These are phyloP conservation scores for Paxillus rubicundulus DNA, from an alignment of 768 basidiomycete genomes.

Conservation along the genomic window DNA sequence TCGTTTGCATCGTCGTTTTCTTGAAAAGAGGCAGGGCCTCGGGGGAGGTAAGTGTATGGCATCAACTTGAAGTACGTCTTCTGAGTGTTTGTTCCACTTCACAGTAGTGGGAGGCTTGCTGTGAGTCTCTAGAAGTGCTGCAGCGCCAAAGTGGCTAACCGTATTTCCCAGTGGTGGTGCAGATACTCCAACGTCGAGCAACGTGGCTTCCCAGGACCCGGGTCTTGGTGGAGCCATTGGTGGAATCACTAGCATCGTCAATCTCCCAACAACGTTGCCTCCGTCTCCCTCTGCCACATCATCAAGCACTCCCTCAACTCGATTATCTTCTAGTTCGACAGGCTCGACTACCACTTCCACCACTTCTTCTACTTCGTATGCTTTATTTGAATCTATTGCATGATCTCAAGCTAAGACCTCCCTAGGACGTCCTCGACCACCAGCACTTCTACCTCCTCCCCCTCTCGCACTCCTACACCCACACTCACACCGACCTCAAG, in stretches of 20 bases:
- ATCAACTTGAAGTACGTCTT: background rate
- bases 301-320: constrained; percentile 19
- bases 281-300: constrained; percentile 18
- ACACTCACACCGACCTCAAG: constrained; percentile 20
- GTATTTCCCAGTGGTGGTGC: constrained; percentile 11
- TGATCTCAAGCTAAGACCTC: background rate
- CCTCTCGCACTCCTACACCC: constrained; percentile 6
- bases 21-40: constrained; percentile 28
- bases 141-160: background rate
- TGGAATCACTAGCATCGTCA: constrained; percentile 12
- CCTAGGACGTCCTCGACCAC: constrained; percentile 11
- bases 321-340: constrained; percentile 24
- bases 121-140: constrained; percentile 14
- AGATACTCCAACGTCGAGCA: background rate
- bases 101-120: constrained; percentile 18
- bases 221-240: constrained; percentile 10
- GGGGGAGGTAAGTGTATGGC: constrained; percentile 24
- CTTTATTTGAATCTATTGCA: background rate
- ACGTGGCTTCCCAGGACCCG: constrained; percentile 1
- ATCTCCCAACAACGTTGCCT: constrained; percentile 9
- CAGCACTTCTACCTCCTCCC: constrained; percentile 11
- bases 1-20: constrained; percentile 16
- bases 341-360: constrained; percentile 18
- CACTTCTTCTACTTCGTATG: constrained; percentile 20
- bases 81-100: background rate